Conservation (phyloP, 2,329 filamentous ascomycete genomes). For the Hypoxylon sp. region DNA sequence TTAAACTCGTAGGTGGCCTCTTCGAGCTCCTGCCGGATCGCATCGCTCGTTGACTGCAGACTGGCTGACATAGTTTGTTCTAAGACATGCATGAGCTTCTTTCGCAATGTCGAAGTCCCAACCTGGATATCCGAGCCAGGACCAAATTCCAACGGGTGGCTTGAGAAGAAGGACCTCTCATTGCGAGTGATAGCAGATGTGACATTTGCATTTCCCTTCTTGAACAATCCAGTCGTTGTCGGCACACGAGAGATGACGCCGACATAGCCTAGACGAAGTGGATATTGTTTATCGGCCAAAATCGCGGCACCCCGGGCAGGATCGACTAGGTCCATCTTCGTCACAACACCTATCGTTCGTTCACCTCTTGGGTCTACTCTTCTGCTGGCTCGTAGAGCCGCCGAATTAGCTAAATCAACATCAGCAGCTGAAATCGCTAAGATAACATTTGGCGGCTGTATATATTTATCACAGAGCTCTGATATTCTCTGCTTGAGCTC, state of each 20-base stretch:
- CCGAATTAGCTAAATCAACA: constrained; percentile 96
- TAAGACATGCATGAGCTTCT: constrained; percentile 96
- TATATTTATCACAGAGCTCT: constrained; percentile 98
- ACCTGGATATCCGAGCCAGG: constrained; percentile 79
- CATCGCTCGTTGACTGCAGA: constrained; percentile 88
- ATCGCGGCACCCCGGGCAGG: constrained; percentile 82
- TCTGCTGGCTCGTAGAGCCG: constrained; percentile 88
- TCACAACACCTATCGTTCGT: constrained; percentile 97
- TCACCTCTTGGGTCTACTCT: constrained; percentile 95
- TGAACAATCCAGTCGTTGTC: constrained; percentile 79
- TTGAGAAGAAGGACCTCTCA: constrained; percentile 87
- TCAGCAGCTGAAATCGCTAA: constrained; percentile 97
- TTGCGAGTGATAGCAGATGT: constrained; percentile 87
- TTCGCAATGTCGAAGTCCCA: constrained; percentile 88
- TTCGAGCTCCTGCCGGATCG: constrained; percentile 93
- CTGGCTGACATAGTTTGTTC: constrained; percentile 98
- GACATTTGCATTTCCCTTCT: constrained; percentile 84
- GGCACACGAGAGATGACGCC: constrained; percentile 92
- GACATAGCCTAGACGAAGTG: constrained; percentile 93
- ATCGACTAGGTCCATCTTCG: constrained; percentile 98
- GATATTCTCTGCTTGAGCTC: constrained; percentile 96
- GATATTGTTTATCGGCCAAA: constrained; percentile 91
- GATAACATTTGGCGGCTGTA: constrained; percentile 95
- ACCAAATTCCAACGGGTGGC: constrained; percentile 86
- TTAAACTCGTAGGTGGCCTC: constrained; percentile 99